Percentiles rank a stretch among this genome's conserved stretches.
These are phyloP conservation scores for Debaryomycetaceae sp. DNA, from an alignment of 1,139 yeast genomes.

Conservation along the genomic window DNA sequence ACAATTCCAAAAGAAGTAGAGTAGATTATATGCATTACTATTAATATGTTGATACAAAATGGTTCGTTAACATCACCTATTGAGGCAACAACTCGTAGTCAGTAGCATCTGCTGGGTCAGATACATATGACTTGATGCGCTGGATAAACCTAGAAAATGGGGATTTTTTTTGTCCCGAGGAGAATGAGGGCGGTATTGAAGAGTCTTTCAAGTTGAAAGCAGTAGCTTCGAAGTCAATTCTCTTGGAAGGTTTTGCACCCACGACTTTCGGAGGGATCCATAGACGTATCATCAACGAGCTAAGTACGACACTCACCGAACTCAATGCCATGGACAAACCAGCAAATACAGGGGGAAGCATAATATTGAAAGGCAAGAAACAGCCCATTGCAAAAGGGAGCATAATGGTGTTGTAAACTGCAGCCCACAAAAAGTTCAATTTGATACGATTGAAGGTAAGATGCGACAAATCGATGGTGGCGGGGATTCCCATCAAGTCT, in stretches of 20 bases:
- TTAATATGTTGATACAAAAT: not conserved
- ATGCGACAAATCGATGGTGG: constrained; percentile 70
- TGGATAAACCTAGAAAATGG: constrained; percentile 1
- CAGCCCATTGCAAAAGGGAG: constrained; percentile 96
- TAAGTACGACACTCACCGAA: constrained; percentile 81
- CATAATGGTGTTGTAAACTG: constrained; percentile 80
- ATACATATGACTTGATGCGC: not conserved
- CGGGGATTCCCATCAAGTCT: constrained; percentile 62
- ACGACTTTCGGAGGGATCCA: constrained; percentile 50
- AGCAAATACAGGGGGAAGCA: constrained; percentile 84
- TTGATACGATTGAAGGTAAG: constrained; percentile 74
- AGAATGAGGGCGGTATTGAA: constrained; percentile 27
- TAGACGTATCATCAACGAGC: constrained; percentile 65
- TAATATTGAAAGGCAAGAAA: constrained; percentile 71
- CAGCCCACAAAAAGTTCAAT: constrained; percentile 80
- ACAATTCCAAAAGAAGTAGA: not conserved
- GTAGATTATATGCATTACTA: not conserved
- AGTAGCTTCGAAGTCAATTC: constrained; percentile 21
- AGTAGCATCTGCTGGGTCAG: not conserved
- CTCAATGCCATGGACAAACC: constrained; percentile 94
- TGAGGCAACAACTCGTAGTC: not conserved
- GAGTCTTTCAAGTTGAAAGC: constrained; percentile 30
- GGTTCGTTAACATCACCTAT: not conserved
- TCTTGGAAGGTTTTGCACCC: constrained; percentile 7
- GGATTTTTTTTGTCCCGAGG: constrained; percentile 15